phyloP scores from a whole-genome alignment of 345 rosid genomes.

The Pistacia vera region DNA sequence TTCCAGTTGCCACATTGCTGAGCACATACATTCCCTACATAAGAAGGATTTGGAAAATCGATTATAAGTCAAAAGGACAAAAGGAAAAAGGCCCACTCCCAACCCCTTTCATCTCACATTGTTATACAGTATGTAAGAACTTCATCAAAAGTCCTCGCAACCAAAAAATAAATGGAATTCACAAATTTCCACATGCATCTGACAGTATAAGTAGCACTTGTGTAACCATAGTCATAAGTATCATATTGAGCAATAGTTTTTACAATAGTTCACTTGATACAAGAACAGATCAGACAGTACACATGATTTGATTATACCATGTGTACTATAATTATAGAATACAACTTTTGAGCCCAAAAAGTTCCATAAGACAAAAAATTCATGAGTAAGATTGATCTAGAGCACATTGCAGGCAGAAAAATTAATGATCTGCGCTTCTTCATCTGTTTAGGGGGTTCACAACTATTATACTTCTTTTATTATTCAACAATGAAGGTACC shows the following conservation, averaged over 20 bases:
- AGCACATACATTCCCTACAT: constrained; percentile 82
- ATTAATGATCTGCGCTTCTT: too few relatives aligned
- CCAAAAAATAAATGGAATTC: not conserved
- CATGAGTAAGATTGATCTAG: too few relatives aligned
- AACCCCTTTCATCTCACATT: not conserved
- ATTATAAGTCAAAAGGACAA: not conserved
- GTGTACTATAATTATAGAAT: too few relatives aligned
- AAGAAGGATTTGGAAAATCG: constrained; percentile 8
- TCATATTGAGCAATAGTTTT: not conserved
- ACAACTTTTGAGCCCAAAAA: too few relatives aligned
- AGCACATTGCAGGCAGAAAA: too few relatives aligned
- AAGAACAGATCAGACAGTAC: not conserved
- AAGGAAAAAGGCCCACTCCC: not conserved
- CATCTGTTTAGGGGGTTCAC: too few relatives aligned
- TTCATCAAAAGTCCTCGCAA: not conserved
- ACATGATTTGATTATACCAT: too few relatives aligned
- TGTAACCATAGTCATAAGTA: not conserved
- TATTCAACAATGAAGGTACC: too few relatives aligned
- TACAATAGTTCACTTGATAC: not conserved
- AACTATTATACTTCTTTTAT: too few relatives aligned
- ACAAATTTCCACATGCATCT: not conserved
- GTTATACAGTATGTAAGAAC: too few relatives aligned
- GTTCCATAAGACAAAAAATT: too few relatives aligned
- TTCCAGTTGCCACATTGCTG: constrained; percentile 78
- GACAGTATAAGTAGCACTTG: not conserved